Conservation (phyloP, 1,284 basidiomycete species). For the Irpex lacteus region DNA sequence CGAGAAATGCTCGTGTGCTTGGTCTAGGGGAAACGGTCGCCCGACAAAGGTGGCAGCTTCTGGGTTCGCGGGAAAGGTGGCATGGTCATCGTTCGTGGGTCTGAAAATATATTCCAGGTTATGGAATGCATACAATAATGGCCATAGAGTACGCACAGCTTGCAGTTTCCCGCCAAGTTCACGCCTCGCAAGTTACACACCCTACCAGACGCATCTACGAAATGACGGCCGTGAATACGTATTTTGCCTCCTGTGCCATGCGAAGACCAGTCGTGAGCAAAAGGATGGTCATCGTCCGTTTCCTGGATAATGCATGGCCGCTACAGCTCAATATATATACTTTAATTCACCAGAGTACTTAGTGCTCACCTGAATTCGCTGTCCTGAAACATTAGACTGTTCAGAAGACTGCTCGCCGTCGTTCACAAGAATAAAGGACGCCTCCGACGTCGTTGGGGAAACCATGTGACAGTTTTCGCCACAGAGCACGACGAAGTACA, state of each 20-base stretch:
- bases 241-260: constrained; percentile 58
- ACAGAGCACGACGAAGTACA: neutral
- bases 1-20: constrained; percentile 81
- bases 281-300: constrained; percentile 29
- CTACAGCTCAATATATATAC: neutral
- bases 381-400: neutral
- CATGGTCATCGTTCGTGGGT: constrained; percentile 60
- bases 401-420: constrained; percentile 3
- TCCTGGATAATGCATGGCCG: neutral
- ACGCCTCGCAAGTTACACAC: constrained; percentile 78
- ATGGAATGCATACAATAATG: constrained; percentile 6
- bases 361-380: neutral
- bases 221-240: constrained; percentile 63
- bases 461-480: neutral
- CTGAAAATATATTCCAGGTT: constrained; percentile 31
- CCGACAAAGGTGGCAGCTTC: constrained; percentile 75
- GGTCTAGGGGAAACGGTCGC: constrained; percentile 79
- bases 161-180: constrained; percentile 79
- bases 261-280: constrained; percentile 74
- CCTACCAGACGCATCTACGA: constrained; percentile 74
- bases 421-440: constrained; percentile 9
- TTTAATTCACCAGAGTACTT: neutral
- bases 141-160: constrained; percentile 57
- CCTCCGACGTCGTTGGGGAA: constrained; percentile 10
- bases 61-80: constrained; percentile 61